Percentiles rank a stretch among this genome's conserved stretches.
phyloP scores from a whole-genome alignment of 805 yeast genomes.

The Lachancea sp. region DNA sequence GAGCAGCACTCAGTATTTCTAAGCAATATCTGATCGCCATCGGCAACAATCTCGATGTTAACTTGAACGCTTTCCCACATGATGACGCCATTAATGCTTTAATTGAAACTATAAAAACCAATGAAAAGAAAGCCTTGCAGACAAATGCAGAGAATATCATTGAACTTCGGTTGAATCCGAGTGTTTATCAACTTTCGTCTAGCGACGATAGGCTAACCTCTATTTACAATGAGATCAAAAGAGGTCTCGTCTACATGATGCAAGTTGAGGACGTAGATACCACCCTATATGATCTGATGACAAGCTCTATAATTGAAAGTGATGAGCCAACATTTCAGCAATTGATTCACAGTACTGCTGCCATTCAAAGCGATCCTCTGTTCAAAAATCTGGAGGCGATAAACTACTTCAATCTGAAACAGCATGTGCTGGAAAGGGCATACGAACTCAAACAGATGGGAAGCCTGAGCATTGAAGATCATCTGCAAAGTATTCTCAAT shows the following conservation, averaged over 20 bases:
- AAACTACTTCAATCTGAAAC: constrained; percentile 71
- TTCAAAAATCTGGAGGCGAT: constrained; percentile 41
- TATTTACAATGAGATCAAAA: constrained; percentile 67
- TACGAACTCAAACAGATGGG: constrained; percentile 70
- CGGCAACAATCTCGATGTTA: constrained; percentile 38
- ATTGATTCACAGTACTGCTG: constrained; percentile 41
- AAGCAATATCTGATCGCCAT: constrained; percentile 43
- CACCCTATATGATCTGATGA: constrained; percentile 49
- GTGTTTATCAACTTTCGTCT: constrained; percentile 39
- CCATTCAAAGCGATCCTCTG: constrained; percentile 33
- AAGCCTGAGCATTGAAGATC: constrained; percentile 54
- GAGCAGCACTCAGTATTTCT: constrained; percentile 42
- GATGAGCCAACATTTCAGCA: constrained; percentile 63
- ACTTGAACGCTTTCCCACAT: constrained; percentile 39
- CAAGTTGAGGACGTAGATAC: constrained; percentile 68
- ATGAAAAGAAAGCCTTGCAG: constrained; percentile 13
- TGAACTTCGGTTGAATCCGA: constrained; percentile 52
- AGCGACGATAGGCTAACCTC: constrained; percentile 53
- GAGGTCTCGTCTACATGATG: constrained; percentile 74
- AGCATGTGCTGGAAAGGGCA: constrained; percentile 63
- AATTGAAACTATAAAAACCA: constrained; percentile 37
- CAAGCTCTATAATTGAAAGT: constrained; percentile 32
- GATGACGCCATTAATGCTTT: constrained; percentile 52
- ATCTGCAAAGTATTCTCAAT: constrained; percentile 73
- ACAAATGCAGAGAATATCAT: constrained; percentile 16